These are phyloP conservation scores for Eleusine indica DNA, from an alignment of 176 grass and related monocot genomes.

Conservation along the genomic window DNA sequence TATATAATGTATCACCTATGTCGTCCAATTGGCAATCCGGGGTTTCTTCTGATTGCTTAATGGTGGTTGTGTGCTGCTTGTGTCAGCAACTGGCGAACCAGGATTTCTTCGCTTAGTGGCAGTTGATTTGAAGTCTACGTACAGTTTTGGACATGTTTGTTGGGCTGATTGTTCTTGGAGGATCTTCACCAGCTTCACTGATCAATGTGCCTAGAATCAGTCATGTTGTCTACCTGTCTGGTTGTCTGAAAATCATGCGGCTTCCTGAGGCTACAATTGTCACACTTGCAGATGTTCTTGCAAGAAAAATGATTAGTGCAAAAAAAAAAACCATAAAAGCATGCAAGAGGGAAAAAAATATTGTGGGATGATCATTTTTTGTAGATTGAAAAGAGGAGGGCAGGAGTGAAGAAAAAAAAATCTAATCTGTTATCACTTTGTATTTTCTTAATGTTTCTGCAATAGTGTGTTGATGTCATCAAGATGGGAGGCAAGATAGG, in stretches of 20 bases:
- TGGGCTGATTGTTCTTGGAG: conserved; percentile 13
- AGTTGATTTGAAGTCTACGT: not conserved
- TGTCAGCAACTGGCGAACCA: not conserved
- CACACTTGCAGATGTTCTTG: not conserved
- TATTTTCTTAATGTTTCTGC: conserved; percentile 46
- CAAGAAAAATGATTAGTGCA: conserved; percentile 21
- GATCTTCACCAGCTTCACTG: not conserved
- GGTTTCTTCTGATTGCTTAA: not conserved
- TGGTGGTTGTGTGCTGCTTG: not conserved
- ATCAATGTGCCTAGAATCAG: conserved; percentile 23
- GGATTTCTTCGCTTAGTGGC: not conserved
- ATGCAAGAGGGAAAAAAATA: not conserved
- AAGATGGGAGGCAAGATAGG: conserved; percentile 54
- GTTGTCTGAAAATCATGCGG: conserved; percentile 19
- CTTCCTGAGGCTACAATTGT: conserved; percentile 8
- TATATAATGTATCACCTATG: not conserved
- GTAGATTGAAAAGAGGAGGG: not conserved
- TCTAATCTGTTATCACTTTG: conserved; percentile 30
- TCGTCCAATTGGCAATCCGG: not conserved
- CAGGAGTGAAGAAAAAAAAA: conserved; percentile 1
- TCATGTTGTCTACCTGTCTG: not conserved
- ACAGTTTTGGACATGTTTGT: not conserved
- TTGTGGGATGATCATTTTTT: not conserved
- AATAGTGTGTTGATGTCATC: conserved; percentile 51
- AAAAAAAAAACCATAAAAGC: not conserved